A percentile compares a stretch with the other conserved stretches of the same genome.
These are phyloP conservation scores for Colletotrichum sansevieriae DNA, from an alignment of 2,329 filamentous ascomycete genomes.

Conservation along the genomic window DNA sequence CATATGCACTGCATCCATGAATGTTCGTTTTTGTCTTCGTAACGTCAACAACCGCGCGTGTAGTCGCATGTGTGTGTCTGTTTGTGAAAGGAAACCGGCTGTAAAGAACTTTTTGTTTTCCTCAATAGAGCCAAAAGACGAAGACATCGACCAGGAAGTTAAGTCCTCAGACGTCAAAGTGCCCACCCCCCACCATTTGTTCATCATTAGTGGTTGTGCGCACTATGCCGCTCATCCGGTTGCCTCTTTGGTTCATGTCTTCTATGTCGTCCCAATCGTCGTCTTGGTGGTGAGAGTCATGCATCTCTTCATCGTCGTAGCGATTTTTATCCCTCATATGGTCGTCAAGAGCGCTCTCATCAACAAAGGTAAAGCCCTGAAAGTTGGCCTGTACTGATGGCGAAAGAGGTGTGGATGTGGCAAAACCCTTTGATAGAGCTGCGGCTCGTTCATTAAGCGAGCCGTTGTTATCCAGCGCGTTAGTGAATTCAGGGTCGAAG, in stretches of 20 bases:
- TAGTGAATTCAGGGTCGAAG: constrained; percentile 98
- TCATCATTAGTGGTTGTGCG: constrained; percentile 70
- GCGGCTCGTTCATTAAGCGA: constrained; percentile 94
- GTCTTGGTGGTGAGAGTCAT: constrained; percentile 60
- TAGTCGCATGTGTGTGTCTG: neutral
- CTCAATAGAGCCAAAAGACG: constrained; percentile 28
- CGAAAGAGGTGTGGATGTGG: constrained; percentile 90
- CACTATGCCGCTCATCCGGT: constrained; percentile 75
- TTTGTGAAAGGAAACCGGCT: constrained; percentile 24
- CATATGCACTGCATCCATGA: constrained; percentile 42
- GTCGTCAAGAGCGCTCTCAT: constrained; percentile 93
- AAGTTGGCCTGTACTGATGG: constrained; percentile 98
- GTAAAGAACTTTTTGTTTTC: constrained; percentile 34
- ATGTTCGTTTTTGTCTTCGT: constrained; percentile 42
- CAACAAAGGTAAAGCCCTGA: constrained; percentile 98
- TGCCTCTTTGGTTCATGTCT: constrained; percentile 65
- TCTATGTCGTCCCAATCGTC: constrained; percentile 72
- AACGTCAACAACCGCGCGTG: constrained; percentile 22
- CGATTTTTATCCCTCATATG: constrained; percentile 72
- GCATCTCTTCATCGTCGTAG: constrained; percentile 71
- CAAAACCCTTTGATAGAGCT: constrained; percentile 85
- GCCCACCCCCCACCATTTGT: constrained; percentile 71
- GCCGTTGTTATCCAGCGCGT: constrained; percentile 86
- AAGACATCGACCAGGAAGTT: constrained; percentile 4
- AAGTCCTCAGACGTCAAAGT: constrained; percentile 71